phyloP scores from a whole-genome alignment of 2,329 filamentous ascomycete genomes.

The Talaromyces sp. region DNA sequence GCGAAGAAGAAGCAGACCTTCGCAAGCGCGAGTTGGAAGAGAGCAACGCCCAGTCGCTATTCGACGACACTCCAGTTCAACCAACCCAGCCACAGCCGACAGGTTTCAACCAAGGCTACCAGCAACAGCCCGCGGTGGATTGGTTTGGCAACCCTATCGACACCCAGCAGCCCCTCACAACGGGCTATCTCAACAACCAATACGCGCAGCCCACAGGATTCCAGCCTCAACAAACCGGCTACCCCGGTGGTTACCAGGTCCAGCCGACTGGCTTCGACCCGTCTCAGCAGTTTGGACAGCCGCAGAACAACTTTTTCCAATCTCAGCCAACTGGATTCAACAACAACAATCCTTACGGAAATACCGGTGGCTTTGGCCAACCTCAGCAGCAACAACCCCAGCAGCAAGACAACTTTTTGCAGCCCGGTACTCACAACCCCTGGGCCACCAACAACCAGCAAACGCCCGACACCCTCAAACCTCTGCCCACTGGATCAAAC shows the following conservation, averaged over 20 bases:
- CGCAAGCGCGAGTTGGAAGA: conserved; percentile 82
- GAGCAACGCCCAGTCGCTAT: conserved; percentile 78
- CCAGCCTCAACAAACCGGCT: conserved; percentile 60
- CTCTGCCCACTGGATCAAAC: conserved; percentile 90
- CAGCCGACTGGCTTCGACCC: conserved; percentile 68
- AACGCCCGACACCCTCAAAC: conserved; percentile 61
- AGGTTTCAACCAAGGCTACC: conserved; percentile 93
- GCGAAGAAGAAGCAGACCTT: conserved; percentile 82
- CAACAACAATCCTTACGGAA: conserved; percentile 53
- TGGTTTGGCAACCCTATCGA: conserved; percentile 96
- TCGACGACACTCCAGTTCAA: conserved; percentile 68
- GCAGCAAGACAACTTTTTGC: conserved; percentile 54
- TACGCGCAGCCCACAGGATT: conserved; percentile 76
- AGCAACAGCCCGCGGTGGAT: conserved; percentile 92
- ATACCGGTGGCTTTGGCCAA: conserved; percentile 46
- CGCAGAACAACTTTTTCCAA: conserved; percentile 41
- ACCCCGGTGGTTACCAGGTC: conserved; percentile 60
- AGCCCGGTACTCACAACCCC: conserved; percentile 87
- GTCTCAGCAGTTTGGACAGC: conserved; percentile 35
- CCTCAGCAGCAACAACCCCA: conserved; percentile 36
- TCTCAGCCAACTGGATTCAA: conserved; percentile 57
- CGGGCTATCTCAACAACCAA: conserved; percentile 62
- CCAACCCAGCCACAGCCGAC: conserved; percentile 70
- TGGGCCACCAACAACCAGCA: conserved; percentile 64
- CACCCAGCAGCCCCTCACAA: conserved; percentile 64